phyloP scores from a whole-genome alignment of 176 grass and related monocot genomes.

The Oryza meyeriana region DNA sequence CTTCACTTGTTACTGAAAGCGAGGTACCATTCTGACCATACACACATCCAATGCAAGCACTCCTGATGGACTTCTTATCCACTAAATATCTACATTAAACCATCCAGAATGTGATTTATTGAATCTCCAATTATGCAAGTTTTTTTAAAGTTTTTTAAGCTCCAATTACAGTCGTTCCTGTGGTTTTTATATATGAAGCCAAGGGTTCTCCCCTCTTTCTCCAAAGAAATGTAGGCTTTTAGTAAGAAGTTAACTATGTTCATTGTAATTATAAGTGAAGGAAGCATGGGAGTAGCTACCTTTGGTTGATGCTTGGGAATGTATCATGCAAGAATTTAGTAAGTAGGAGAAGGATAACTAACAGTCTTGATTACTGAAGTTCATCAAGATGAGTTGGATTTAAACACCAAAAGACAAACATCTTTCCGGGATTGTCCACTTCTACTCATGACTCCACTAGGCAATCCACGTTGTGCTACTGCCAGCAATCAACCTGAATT shows the following conservation, averaged over 20 bases:
- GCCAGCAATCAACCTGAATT: constrained; percentile 16
- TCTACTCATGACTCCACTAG: background rate
- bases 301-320: background rate
- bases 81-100: constrained; percentile 4
- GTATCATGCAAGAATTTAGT: background rate
- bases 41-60: constrained; percentile 5
- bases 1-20: constrained; percentile 95
- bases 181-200: background rate
- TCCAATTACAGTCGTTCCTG: background rate
- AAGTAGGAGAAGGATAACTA: background rate
- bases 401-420: constrained; percentile 12
- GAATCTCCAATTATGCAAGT: background rate
- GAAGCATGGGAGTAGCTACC: background rate
- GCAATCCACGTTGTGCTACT: background rate
- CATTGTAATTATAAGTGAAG: constrained; percentile 10
- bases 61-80: background rate
- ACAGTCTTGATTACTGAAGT: background rate
- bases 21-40: constrained; percentile 59
- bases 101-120: background rate
- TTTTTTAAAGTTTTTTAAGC: background rate
- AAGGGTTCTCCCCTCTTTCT: background rate
- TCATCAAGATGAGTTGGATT: background rate
- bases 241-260: background rate
- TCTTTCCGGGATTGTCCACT: constrained; percentile 7
- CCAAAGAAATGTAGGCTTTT: background rate